Base-by-base conservation (phyloP, 140 eudicot species). In the Senecio squalidus region DNA sequence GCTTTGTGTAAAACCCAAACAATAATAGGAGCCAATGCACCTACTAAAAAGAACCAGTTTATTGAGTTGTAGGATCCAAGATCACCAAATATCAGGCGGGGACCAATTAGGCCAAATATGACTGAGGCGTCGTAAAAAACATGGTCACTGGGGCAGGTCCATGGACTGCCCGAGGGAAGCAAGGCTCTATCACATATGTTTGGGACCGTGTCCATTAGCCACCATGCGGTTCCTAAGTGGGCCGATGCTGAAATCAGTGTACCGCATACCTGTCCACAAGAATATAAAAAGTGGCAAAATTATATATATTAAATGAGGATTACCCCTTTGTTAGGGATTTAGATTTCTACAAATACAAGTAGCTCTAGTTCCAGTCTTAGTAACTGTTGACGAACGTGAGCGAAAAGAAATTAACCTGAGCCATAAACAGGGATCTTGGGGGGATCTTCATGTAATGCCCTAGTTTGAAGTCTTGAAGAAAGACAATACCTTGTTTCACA, bases 371-470 rank as follows among this genome's bases (percentile, higher is more conserved):
- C 50, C 2, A 6, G 24, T 43, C 20, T 17, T 26, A 4, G 21
- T 9, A 25, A 14, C 26, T 22, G 9, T 56, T 67, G 45, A 30
- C 43, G 39, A 14, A 56, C 7, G 40, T 34, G 40, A 9, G 40
- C 17, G 57, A 22, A 26, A 0, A 3, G 55, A 56, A 28, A 60
- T 66, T 16, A 50, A 90, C 90, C 97, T 90, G 95, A 9, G 98
- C 88, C 82, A 77, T 74, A 53, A 86, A 86, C 95, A 86, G 86
- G 6, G 94, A 77, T 72, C 95, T 60, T 5, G 98, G 95, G 3
- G 98, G 98, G 43, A 91, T 86, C 74, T 90, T 90, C 95, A 91
- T 91, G 81, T 86, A 91, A 55, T 86, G 95, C 9, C 98, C 98
- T 38, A 91, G 95, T 74, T 91, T 91, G 66, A 86, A 84, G 79